Evolutionary conservation across 2,329 filamentous ascomycete genomes (phyloP), one percentile per base, ranked within the genome.

Genomic region (Alternaria arbusti): DNA sequence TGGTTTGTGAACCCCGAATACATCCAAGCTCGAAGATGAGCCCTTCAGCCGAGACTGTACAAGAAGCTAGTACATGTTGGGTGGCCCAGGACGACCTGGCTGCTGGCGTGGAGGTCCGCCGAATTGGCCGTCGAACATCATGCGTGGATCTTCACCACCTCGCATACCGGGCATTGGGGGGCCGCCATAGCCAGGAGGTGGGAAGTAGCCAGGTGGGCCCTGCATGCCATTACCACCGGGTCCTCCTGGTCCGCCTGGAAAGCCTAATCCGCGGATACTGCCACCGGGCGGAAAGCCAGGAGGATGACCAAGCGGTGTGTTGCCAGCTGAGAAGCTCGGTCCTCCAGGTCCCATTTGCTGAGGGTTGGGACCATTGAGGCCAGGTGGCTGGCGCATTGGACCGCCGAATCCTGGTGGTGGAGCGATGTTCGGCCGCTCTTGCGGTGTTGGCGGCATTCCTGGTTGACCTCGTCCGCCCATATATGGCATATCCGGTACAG

Each of bases 231-330:
- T 76, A n/a, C 70, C 70, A 57, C 69, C 68, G 25, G 66, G 67
- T 23, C 63, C 69, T 26, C 68, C 73, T 17, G 74, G 74, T 17
- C 69, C 73, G n/a, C 72, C 73, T 6, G 71, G 73, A 43, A 74
- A 76, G 40, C 69, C 70, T 63, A 76, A 70, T 20, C 70, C 66
- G 25, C 74, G 70, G 66, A 79, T 73, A 61, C 70, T 74, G 30
- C 73, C 70, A 45, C 73, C 70, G 20, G 74, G 74, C 13, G 71
- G 68, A 54, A 79, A 76, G 26, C 78, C 78, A 60, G 76, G 75
- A 32, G 78, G 79, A 56, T 79, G 78, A 5, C 77, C 77, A 49
- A 80, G 70, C 7, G 79, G 79, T 6, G 79, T 80, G 66, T 78
- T 79, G 9, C 77, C 78, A 17, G 74, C 75, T 25, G 78, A 79